phyloP scores from a whole-genome alignment of 139 green algal species.

The Tetraselmis chui region DNA sequence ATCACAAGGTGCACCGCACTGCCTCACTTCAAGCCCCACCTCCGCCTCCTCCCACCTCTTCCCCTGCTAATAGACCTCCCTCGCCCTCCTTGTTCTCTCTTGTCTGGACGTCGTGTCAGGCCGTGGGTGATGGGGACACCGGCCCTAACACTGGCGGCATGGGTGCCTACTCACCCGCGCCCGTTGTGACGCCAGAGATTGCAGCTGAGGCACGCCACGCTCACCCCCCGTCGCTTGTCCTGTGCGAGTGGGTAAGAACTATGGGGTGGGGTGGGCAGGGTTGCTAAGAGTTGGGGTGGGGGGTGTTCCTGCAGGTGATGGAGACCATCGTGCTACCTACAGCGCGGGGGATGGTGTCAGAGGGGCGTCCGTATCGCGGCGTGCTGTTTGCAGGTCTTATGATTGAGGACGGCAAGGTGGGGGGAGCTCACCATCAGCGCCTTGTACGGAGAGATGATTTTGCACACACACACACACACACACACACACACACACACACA shows the following conservation, averaged over 20 bases:
- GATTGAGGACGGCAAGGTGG: conserved; percentile 76
- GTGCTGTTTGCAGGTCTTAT: conserved; percentile 97
- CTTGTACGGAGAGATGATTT: too few species aligned
- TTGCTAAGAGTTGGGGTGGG: neutral
- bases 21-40: neutral
- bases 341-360: conserved; percentile 73
- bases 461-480: too few species aligned
- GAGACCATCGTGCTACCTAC: conserved; percentile 79
- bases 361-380: conserved; percentile 79
- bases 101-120: conserved; percentile 58
- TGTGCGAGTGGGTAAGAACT: too few species aligned
- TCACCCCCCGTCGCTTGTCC: too few species aligned
- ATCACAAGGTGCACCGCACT: neutral
- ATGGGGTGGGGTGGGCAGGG: too few species aligned
- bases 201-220: conserved; percentile 48
- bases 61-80: neutral
- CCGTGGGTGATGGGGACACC: conserved; percentile 88
- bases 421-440: too few species aligned
- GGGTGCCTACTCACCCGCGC: conserved; percentile 94
- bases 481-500: too few species aligned
- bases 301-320: conserved; percentile 55
- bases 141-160: conserved; percentile 98
- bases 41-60: neutral
- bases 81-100: neutral
- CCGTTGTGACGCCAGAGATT: conserved; percentile 79